These are phyloP conservation scores for Fusarium gaditjirri DNA, from an alignment of 2,329 filamentous ascomycete species.

Conservation along the genomic window DNA sequence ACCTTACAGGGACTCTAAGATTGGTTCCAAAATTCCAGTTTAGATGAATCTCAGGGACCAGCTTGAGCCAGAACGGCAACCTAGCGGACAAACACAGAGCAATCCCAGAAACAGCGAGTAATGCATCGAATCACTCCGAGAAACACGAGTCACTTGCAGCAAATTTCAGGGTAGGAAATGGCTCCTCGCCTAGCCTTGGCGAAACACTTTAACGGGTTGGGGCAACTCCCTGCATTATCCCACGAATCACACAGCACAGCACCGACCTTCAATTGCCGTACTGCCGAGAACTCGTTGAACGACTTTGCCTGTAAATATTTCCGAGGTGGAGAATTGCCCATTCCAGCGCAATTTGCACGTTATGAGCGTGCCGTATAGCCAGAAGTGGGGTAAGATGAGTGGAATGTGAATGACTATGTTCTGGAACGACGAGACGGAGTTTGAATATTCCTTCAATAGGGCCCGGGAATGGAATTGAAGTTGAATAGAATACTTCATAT, in stretches of 20 bases:
- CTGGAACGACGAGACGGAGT: neutral
- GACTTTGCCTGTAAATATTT: neutral
- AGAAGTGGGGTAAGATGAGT: neutral
- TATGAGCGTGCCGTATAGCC: neutral
- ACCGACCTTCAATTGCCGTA: neutral
- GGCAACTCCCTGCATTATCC: neutral
- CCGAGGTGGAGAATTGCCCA: neutral
- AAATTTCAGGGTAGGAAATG: neutral
- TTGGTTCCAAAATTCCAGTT: too few relatives aligned
- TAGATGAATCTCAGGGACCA: too few relatives aligned
- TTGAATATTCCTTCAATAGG: neutral
- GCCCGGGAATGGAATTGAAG: rapidly evolving
- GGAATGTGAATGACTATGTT: neutral
- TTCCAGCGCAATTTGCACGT: neutral
- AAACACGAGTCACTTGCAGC: neutral
- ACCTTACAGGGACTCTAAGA: too few relatives aligned
- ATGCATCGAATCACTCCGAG: neutral
- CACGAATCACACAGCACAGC: neutral
- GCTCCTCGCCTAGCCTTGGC: neutral
- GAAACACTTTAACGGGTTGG: neutral
- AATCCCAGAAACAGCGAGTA: neutral
- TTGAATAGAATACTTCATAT: too few relatives aligned
- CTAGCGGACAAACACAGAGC: neutral
- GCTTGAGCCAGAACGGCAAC: neutral
- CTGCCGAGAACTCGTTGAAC: neutral